These are phyloP conservation scores for Xerocomus brunneocitrinus DNA, from an alignment of 768 basidiomycete genomes.

Conservation along the genomic window DNA sequence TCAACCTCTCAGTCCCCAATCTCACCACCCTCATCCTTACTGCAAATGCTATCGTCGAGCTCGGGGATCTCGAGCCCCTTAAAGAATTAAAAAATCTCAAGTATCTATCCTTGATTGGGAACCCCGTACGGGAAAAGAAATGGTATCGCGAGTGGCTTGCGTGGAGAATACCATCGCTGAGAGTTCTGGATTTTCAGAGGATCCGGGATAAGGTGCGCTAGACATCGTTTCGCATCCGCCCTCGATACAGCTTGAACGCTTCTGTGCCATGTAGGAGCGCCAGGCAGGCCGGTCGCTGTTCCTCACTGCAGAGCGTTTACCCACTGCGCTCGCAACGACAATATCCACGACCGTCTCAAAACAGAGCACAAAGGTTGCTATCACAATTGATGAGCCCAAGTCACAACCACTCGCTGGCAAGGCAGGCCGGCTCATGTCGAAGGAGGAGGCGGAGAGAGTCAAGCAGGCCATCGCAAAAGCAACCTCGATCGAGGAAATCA, in stretches of 20 bases:
- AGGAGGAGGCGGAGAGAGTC: slow-evolving; percentile 85
- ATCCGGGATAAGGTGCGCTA: slow-evolving; percentile 87
- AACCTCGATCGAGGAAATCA: slow-evolving; percentile 87
- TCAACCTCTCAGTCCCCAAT: slow-evolving; percentile 81
- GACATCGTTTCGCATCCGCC: slow-evolving; percentile 24
- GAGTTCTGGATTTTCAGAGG: slow-evolving; percentile 93
- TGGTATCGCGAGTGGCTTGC: slow-evolving; percentile 97
- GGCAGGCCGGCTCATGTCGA: slow-evolving; percentile 85
- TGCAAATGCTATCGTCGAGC: slow-evolving; percentile 73
- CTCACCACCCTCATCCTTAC: slow-evolving; percentile 79
- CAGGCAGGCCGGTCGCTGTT: slow-evolving; percentile 69
- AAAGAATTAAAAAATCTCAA: slow-evolving; percentile 71
- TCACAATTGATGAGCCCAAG: slow-evolving; percentile 80
- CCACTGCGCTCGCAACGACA: slow-evolving; percentile 75
- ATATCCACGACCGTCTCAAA: slow-evolving; percentile 71
- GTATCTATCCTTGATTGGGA: slow-evolving; percentile 73
- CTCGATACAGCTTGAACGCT: slow-evolving; percentile 26
- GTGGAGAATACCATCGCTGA: slow-evolving; percentile 78
- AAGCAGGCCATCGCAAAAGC: slow-evolving; percentile 85
- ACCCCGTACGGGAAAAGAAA: slow-evolving; percentile 86
- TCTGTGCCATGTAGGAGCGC: slow-evolving; percentile 59
- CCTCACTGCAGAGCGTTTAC: slow-evolving; percentile 72
- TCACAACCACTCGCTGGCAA: slow-evolving; percentile 50
- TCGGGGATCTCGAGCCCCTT: slow-evolving; percentile 82
- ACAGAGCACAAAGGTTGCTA: slow-evolving; percentile 52